phyloP scores from a whole-genome alignment of 768 basidiomycete species.

The Lactarius hatsudake region DNA sequence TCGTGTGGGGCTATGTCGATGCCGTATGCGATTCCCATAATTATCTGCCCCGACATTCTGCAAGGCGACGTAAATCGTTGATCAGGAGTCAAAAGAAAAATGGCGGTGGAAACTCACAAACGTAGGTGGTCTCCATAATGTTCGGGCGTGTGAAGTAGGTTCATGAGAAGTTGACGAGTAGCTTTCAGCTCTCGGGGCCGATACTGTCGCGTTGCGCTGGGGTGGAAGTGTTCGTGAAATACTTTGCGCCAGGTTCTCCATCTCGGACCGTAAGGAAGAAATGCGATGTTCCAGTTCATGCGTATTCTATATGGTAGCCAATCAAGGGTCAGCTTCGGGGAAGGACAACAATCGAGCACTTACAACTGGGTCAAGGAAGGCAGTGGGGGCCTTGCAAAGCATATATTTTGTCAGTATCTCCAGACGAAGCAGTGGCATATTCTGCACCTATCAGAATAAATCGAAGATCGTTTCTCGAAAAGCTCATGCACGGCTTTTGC shows the following conservation, averaged over 20 bases:
- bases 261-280: constrained; percentile 20
- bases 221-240: constrained; percentile 22
- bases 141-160: constrained; percentile 20
- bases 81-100: constrained; percentile 1
- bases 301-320: constrained; percentile 6
- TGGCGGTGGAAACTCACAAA: constrained; percentile 6
- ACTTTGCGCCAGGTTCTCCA: constrained; percentile 21
- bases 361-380: constrained; percentile 21
- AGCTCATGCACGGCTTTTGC: constrained; percentile 24
- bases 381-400: constrained; percentile 12
- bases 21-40: constrained; percentile 29
- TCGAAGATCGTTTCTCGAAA: constrained; percentile 27
- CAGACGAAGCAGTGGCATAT: not conserved
- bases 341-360: constrained; percentile 1
- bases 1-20: constrained; percentile 26
- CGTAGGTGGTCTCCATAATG: constrained; percentile 17
- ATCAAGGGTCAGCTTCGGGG: not conserved
- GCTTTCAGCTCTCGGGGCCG: constrained; percentile 20
- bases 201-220: constrained; percentile 17
- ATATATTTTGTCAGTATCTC: not conserved
- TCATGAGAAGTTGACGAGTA: constrained; percentile 19
- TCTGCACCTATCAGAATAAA: constrained; percentile 26
- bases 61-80: constrained; percentile 11
- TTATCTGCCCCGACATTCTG: constrained; percentile 24
- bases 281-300: constrained; percentile 25